These are phyloP conservation scores for Panaeolus papilionaceus DNA, from an alignment of 768 basidiomycete species.

Conservation along the genomic window DNA sequence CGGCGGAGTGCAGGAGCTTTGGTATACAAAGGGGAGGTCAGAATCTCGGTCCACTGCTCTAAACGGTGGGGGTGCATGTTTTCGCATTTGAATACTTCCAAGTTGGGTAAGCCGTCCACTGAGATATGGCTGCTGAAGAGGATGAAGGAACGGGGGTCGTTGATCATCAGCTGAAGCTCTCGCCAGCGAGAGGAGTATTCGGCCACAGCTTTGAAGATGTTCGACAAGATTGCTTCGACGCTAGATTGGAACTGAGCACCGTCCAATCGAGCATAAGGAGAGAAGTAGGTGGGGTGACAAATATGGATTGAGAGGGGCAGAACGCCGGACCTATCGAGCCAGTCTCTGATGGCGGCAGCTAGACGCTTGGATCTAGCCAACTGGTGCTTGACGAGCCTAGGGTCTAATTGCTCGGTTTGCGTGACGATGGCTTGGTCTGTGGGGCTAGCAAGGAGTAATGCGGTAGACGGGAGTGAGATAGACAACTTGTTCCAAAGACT, in stretches of 20 bases:
- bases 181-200: not conserved
- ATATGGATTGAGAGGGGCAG: not conserved
- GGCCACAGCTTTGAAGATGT: not conserved
- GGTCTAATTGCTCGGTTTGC: not conserved
- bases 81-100: too few species aligned
- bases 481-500: not conserved
- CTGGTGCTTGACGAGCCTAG: not conserved
- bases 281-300: not conserved
- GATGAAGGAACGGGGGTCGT: too few species aligned
- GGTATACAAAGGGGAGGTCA: too few species aligned
- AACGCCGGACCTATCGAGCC: not conserved
- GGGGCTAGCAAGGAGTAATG: not conserved
- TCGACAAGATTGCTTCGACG: not conserved
- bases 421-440: not conserved
- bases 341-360: not conserved
- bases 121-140: too few species aligned
- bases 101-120: too few species aligned
- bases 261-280: not conserved
- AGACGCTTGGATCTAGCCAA: not conserved
- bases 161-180: not conserved
- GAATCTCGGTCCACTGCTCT: too few species aligned
- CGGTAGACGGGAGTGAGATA: not conserved
- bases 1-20: too few species aligned
- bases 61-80: too few species aligned
- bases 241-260: not conserved